Evolutionary conservation across 257 asterid genomes (phyloP), one percentile per base, ranked within the genome.

Genomic region (Przewalskia tangutica): DNA sequence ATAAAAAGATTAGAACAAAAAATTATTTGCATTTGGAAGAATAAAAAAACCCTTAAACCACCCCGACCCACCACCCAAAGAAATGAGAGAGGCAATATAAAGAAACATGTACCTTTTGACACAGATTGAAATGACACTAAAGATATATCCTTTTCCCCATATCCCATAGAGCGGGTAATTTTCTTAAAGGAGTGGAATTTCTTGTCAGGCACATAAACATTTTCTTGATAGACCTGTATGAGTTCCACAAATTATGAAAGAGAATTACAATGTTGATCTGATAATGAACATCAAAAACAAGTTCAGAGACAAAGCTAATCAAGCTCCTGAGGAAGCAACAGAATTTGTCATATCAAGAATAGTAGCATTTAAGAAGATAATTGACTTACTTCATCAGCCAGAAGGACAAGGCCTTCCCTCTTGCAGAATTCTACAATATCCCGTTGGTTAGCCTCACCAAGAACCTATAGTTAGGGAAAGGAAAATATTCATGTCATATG

Each of bases 381-480:
- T 75, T 59, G 18, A 81, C 46, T 86, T 84, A 96, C 99, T 94
- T 96, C 99, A 83, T 96, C 99, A 12, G 99, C 99, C 86, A 96
- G 85, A 85, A 96, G 99, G 86, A 94, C 97, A 46, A 96, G 97
- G n/a, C 97, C 94, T 92, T 96, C 98, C 81, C 89, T 86, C 94
- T 89, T 94, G 92, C 99, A 94, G 95, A 96, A 96, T 54, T 91
- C 95, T 83, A 96, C 99, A 77, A 96, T 94, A 79, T 93, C 88
- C 67, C 82, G 84, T 85, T 93, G 98, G 94, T 93, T 96, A 83
- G 77, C 84, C 85, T 89, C 91, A 48, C 91, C 88, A 75, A 91
- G 89, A 77, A 91, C 95, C 95, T 91, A 83, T 27, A 82, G 46
- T 50, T 50, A 50, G 3, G 46, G 62, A 50, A 6, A 27, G 27